Conservation (phyloP, 1,139 yeast genomes). For the Candida labiduridarum region DNA sequence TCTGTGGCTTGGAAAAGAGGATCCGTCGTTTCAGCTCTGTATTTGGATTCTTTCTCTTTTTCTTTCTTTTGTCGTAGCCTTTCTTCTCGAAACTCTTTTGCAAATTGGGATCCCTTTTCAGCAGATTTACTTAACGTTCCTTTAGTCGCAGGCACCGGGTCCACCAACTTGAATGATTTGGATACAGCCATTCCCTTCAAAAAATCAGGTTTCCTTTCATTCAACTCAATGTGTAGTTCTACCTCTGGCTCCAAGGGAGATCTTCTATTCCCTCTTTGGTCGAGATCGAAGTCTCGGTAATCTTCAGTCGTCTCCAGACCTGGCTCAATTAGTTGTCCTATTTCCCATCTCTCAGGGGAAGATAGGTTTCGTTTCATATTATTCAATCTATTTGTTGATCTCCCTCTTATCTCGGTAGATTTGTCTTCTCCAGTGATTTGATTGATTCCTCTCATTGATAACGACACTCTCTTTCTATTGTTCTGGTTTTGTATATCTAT, state of each 20-base stretch:
- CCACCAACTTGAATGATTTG: slow-evolving; percentile 16
- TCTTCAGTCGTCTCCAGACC: slow-evolving; percentile 73
- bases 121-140: slow-evolving; percentile 83
- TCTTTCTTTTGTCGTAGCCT: slow-evolving; percentile 54
- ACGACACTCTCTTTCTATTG: slow-evolving; percentile 43
- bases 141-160: slow-evolving; percentile 49
- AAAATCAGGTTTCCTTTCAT: slow-evolving; percentile 71
- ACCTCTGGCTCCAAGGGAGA: slow-evolving; percentile 44
- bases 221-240: slow-evolving; percentile 73
- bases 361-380: slow-evolving; percentile 53
- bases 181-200: slow-evolving; percentile 51
- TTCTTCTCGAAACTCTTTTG: slow-evolving; percentile 65
- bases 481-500: slow-evolving; percentile 41
- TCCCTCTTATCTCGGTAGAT: slow-evolving; percentile 19
- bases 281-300: slow-evolving; percentile 68
- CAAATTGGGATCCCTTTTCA: slow-evolving; percentile 69
- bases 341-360: slow-evolving; percentile 91
- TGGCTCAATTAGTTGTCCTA: slow-evolving; percentile 77
- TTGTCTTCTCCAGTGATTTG: slow-evolving; percentile 63
- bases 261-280: slow-evolving; percentile 32
- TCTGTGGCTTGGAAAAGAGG: slow-evolving; percentile 31
- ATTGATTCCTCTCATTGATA: slow-evolving; percentile 77
- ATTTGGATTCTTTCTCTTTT: slow-evolving; percentile 45
- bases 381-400: slow-evolving; percentile 18
- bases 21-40: slow-evolving; percentile 36